phyloP scores from a whole-genome alignment of 2,329 filamentous ascomycete genomes.

The Microdochium nivale region DNA sequence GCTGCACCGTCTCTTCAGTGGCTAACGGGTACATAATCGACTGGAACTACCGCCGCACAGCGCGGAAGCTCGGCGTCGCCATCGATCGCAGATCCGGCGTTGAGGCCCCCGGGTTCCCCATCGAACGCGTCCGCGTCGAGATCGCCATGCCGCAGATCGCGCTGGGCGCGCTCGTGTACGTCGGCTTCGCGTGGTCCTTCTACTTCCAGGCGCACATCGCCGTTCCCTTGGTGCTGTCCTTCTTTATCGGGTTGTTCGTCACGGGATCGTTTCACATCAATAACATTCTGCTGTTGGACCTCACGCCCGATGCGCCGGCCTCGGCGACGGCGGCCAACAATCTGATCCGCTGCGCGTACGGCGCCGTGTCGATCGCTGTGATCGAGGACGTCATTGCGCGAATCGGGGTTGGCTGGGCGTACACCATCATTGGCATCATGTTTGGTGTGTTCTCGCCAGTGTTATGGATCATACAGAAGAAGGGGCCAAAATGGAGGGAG shows the following conservation, averaged over 20 bases:
- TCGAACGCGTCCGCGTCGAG: constrained; percentile 46
- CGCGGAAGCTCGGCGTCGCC: constrained; percentile 49
- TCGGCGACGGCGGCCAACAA: constrained; percentile 59
- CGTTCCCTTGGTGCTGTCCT: constrained; percentile 45
- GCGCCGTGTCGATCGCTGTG: constrained; percentile 49
- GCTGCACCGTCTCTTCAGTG: constrained; percentile 38
- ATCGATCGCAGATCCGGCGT: constrained; percentile 51
- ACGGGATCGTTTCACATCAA: constrained; percentile 56
- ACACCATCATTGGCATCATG: constrained; percentile 46
- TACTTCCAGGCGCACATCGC: constrained; percentile 41
- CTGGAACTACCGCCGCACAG: constrained; percentile 65
- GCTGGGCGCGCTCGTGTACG: constrained; percentile 41
- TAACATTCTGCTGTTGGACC: constrained; percentile 55
- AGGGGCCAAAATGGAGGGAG: constrained; percentile 42
- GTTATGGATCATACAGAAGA: constrained; percentile 38
- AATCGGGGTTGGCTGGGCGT: constrained; percentile 56
- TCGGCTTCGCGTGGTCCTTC: constrained; percentile 50
- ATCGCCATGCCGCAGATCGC: constrained; percentile 45
- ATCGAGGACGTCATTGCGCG: constrained; percentile 48
- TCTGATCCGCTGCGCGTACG: constrained; percentile 51
- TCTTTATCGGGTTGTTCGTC: constrained; percentile 47
- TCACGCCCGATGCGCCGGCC: constrained; percentile 51
- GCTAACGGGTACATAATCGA: constrained; percentile 49
- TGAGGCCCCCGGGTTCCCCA: constrained; percentile 42
- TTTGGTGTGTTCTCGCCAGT: constrained; percentile 38